Conservation (phyloP, 129 eudicot species). For the Rutidosis leptorrhynchoides region DNA sequence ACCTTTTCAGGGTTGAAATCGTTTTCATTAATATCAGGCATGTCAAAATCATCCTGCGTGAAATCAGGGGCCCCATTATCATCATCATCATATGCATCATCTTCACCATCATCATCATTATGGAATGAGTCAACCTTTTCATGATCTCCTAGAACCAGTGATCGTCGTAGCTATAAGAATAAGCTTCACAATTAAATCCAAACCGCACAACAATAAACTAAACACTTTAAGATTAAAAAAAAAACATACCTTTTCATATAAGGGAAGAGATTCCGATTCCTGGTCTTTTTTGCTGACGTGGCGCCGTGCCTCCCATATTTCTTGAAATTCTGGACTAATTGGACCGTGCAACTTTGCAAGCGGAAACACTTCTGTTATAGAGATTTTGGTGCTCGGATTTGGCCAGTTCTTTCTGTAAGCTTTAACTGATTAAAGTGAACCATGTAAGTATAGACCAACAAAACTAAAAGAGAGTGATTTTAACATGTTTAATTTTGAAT, state of each 20-base stretch:
- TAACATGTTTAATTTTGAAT: background rate
- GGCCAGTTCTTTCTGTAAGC: constrained; percentile 32
- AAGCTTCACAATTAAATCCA: constrained; percentile 22
- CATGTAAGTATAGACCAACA: background rate
- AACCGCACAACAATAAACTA: background rate
- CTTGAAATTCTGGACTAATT: constrained; percentile 52
- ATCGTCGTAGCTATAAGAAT: constrained; percentile 75
- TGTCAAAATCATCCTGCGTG: constrained; percentile 51
- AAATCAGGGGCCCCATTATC: constrained; percentile 41
- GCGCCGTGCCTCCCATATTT: constrained; percentile 63
- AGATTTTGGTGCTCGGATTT: constrained; percentile 32
- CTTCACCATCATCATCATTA: constrained; percentile 38
- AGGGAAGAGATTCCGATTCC: constrained; percentile 47
- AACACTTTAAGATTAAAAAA: constrained; percentile 8
- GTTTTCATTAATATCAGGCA: constrained; percentile 63
- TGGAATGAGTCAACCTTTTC: constrained; percentile 30
- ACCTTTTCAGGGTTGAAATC: constrained; percentile 47
- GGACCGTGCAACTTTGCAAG: constrained; percentile 75
- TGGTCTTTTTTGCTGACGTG: constrained; percentile 31
- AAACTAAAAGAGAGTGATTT: background rate
- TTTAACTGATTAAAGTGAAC: constrained; percentile 56
- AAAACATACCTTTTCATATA: constrained; percentile 73
- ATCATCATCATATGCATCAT: no score
- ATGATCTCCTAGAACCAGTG: constrained; percentile 52
- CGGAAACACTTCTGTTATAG: constrained; percentile 59